phyloP scores from a whole-genome alignment of 176 grass and related monocot species.

The Saccharum spontaneum region DNA sequence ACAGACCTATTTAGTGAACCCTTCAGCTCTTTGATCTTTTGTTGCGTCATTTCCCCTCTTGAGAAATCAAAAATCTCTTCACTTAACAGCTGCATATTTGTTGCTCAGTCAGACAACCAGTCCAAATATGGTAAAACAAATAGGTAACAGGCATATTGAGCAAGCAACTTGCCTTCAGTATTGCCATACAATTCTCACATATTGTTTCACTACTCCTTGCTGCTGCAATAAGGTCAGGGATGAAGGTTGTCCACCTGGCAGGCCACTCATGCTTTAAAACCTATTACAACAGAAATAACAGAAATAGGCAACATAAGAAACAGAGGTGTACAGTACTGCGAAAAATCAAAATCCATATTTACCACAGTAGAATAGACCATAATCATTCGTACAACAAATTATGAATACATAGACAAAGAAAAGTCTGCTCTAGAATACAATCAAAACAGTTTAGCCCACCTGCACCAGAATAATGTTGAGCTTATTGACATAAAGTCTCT shows the following conservation, averaged over 20 bases:
- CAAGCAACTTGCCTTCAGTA: slow-evolving; percentile 74
- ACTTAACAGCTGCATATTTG: slow-evolving; percentile 74
- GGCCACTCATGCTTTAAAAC: slow-evolving; percentile 95
- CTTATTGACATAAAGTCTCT: slow-evolving; percentile 96
- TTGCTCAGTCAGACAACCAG: slow-evolving; percentile 15
- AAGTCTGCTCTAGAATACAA: background rate
- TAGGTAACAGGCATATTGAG: background rate
- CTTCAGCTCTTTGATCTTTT: slow-evolving; percentile 97
- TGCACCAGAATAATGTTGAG: slow-evolving; percentile 95
- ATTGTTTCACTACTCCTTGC: slow-evolving; percentile 85
- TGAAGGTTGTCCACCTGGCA: slow-evolving; percentile 80
- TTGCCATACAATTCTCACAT: slow-evolving; percentile 97
- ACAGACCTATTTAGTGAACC: slow-evolving; percentile 78
- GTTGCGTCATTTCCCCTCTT: slow-evolving; percentile 94
- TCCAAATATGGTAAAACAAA: slow-evolving; percentile 25
- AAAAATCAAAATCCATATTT: background rate
- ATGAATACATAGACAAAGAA: background rate
- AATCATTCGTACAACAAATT: background rate
- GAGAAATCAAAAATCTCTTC: slow-evolving; percentile 99
- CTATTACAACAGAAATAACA: slow-evolving; percentile 34
- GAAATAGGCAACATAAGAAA: background rate
- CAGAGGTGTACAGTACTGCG: background rate
- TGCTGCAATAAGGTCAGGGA: slow-evolving; percentile 88
- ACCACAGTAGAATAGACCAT: background rate
- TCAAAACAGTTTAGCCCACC: slow-evolving; percentile 46